Percentiles rank a stretch among this genome's conserved stretches.
Conservation (phyloP, 2,329 filamentous ascomycete genomes). For the Colletotrichum kahawae region DNA sequence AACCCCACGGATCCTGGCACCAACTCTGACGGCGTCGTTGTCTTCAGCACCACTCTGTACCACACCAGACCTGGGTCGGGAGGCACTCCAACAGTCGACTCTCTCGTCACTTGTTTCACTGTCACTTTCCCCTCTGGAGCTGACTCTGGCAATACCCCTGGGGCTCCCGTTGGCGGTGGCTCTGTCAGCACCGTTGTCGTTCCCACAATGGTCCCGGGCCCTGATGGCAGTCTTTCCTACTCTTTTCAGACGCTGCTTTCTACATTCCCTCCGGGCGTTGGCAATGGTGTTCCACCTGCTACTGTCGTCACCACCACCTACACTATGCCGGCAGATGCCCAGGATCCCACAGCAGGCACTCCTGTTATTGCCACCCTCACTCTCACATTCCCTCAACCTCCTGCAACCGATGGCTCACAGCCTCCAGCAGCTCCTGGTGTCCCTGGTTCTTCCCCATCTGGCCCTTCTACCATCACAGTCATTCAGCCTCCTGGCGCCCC, state of each 20-base stretch:
- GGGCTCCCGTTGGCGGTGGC: not conserved
- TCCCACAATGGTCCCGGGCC: constrained; percentile 26
- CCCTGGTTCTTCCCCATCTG: not conserved
- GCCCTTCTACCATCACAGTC: not conserved
- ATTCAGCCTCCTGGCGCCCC: not conserved
- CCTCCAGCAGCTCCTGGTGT: not conserved
- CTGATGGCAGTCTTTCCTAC: constrained; percentile 36
- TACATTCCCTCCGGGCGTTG: constrained; percentile 26
- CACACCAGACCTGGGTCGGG: not conserved
- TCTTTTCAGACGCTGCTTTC: constrained; percentile 33
- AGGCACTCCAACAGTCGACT: constrained; percentile 10
- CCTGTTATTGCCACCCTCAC: constrained; percentile 28
- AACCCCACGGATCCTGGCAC: not conserved
- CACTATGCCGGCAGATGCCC: constrained; percentile 31
- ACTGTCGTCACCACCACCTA: constrained; percentile 24
- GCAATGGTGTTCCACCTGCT: not conserved
- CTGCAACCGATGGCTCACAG: not conserved
- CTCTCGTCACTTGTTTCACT: constrained; percentile 29
- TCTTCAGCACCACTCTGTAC: constrained; percentile 22
- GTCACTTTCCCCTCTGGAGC: constrained; percentile 23
- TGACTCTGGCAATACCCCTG: not conserved
- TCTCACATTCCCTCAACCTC: constrained; percentile 2
- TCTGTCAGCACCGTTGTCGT: constrained; percentile 4
- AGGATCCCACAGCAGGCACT: not conserved
- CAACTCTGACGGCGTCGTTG: not conserved